A percentile compares a stretch with the other conserved stretches of the same genome.
These are phyloP conservation scores for Cordyceps tenuipes DNA, from an alignment of 2,329 filamentous ascomycete species.

Conservation along the genomic window DNA sequence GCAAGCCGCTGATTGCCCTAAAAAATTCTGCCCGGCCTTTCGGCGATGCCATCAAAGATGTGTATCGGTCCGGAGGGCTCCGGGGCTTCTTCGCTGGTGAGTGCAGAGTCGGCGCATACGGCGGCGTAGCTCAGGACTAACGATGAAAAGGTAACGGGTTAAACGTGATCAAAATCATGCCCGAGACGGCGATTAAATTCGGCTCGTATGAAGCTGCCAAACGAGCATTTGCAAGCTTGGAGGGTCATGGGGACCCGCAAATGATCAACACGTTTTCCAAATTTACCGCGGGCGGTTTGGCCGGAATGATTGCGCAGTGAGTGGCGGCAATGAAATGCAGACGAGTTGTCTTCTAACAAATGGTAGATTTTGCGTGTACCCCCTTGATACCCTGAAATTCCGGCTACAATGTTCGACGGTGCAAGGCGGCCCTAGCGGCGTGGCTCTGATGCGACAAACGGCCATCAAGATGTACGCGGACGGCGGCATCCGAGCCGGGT, in stretches of 20 bases:
- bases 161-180: slow-evolving; percentile 97
- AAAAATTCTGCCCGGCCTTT: slow-evolving; percentile 63
- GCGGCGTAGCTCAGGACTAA: slow-evolving; percentile 11
- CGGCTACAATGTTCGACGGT: slow-evolving; percentile 91
- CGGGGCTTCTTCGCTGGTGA: slow-evolving; percentile 87
- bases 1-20: slow-evolving; percentile 43
- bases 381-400: slow-evolving; percentile 75
- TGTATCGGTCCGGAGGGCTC: slow-evolving; percentile 81
- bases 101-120: slow-evolving; percentile 19
- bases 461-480: slow-evolving; percentile 77
- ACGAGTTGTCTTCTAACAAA: slow-evolving; percentile 16
- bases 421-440: slow-evolving; percentile 73
- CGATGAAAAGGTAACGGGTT: slow-evolving; percentile 72
- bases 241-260: slow-evolving; percentile 77
- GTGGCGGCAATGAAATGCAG: slow-evolving; percentile 22
- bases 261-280: slow-evolving; percentile 77
- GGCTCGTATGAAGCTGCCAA: slow-evolving; percentile 96
- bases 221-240: slow-evolving; percentile 72
- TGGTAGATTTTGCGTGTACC: slow-evolving; percentile 78
- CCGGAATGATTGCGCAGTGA: slow-evolving; percentile 88
- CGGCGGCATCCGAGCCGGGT: slow-evolving; percentile 68
- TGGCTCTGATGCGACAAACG: slow-evolving; percentile 72
- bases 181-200: slow-evolving; percentile 96
- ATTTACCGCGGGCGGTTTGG: slow-evolving; percentile 82
- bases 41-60: slow-evolving; percentile 60